Percentiles rank a stretch among this genome's conserved stretches.
These are phyloP conservation scores for Pseudofabraea citricarpa DNA, from an alignment of 2,329 filamentous ascomycete species.

Conservation along the genomic window DNA sequence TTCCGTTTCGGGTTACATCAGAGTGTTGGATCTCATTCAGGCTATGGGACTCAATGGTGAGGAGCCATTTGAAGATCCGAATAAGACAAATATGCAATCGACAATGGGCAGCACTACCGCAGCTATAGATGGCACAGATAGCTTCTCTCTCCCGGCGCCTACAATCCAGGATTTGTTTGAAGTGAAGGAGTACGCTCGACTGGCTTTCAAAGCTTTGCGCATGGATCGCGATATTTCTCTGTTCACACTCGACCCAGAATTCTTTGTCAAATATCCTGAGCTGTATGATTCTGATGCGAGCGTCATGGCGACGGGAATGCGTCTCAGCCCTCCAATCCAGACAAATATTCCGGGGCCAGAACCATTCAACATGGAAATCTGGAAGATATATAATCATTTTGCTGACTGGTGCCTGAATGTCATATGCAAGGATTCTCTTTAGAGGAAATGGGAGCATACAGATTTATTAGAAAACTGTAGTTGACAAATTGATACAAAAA, in stretches of 20 bases:
- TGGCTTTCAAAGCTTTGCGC: not conserved
- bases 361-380: not conserved
- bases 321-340: not conserved
- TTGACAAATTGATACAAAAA: too few relatives aligned
- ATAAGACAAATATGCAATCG: not conserved
- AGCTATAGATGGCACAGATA: not conserved
- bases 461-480: too few relatives aligned
- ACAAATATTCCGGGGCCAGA: not conserved
- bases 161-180: not conserved
- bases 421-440: not conserved
- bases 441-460: too few relatives aligned
- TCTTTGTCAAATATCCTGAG: not conserved
- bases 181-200: not conserved
- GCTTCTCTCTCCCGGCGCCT: not conserved
- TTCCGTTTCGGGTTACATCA: not conserved
- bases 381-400: not conserved
- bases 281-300: not conserved
- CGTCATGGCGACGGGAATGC: not conserved
- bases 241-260: not conserved
- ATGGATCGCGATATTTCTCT: not conserved
- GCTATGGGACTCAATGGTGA: not conserved
- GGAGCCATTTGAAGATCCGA: not conserved
- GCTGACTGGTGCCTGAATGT: not conserved
- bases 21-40: not conserved
- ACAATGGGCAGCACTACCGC: not conserved